Base-by-base conservation (phyloP, 331 rosid genomes). In the Acacia pycnantha region DNA sequence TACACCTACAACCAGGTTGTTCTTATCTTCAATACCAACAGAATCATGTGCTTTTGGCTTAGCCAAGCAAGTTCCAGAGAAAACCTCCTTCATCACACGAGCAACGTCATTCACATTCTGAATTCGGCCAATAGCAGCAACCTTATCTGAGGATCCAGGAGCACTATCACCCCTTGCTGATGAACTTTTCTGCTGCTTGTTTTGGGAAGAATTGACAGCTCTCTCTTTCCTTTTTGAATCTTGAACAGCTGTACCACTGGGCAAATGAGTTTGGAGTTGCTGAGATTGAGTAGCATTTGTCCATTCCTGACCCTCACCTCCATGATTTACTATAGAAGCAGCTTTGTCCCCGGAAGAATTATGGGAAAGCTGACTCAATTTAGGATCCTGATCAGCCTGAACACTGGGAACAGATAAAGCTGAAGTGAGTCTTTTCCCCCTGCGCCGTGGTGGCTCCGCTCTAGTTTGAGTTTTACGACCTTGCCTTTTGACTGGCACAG, bases 21-120 rank as follows among this genome's bases (percentile, higher is more conserved):
- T 88, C 84, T 62, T 90, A 79, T 88, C 87, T 80, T 90, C 98
- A 66, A 81, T 87, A 77, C 84, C 91, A 69, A 79, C 61, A 53
- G 91, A 78, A 83, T 90, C 98, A 0, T 82, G 81, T 75, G 80
- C 86, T 88, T 84, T 92, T 31, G 94, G 73, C 85, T 88, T 92
- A 73, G 92, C 74, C 82, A 88, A 77, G 88, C 97, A 80, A 81
- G 97, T 91, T 76, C 95, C 98, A 43, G 98, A 92, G 90, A 96
- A 96, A 66, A 94, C 93, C 86, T 96, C 99, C 91, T 96, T 96
- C 99, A 96, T 96, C 75, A 92, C 99, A 66, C 99, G 97, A 44
- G 98, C 99, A 87, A 96, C 97, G 74, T 96, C 99, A 86, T 91
- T 94, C 76, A 96, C 89, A 59, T 89, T 89, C 79, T 88, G 97